phyloP scores from a whole-genome alignment of 2,329 filamentous ascomycete genomes.

The Penicillium griseofulvum region DNA sequence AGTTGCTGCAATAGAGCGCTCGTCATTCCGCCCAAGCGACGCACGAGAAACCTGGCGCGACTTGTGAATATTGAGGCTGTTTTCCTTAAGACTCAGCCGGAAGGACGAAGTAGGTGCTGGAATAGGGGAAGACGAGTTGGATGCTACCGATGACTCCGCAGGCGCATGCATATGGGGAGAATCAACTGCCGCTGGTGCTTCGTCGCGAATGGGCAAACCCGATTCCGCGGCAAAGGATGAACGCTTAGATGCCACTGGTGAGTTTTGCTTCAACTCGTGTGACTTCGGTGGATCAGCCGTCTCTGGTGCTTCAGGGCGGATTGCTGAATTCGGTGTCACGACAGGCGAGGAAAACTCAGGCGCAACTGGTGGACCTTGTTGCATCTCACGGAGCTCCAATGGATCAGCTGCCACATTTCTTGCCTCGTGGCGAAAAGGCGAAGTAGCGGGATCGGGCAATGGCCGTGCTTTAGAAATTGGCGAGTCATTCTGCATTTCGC shows the following conservation, averaged over 20 bases:
- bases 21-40: conserved; percentile 13
- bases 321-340: conserved; percentile 33
- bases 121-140: conserved; percentile 1
- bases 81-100: conserved; percentile 1
- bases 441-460: conserved; percentile 28
- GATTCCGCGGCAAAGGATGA: conserved; percentile 12
- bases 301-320: conserved; percentile 28
- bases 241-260: background rate
- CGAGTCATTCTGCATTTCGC: conserved; percentile 11
- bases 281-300: conserved; percentile 24
- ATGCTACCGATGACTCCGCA: background rate
- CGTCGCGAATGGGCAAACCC: conserved; percentile 32
- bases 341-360: background rate
- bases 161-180: background rate
- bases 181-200: conserved; percentile 2
- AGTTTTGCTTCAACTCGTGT: conserved; percentile 1
- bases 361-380: background rate
- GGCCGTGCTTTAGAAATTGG: conserved; percentile 14
- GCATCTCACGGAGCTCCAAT: conserved; percentile 6
- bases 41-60: conserved; percentile 13
- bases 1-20: conserved; percentile 8
- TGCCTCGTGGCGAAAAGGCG: conserved; percentile 34
- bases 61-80: conserved; percentile 15
- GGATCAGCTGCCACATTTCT: conserved; percentile 30
- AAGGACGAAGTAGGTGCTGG: conserved; percentile 2